A percentile compares a stretch with the other conserved stretches of the same genome.
Evolutionary conservation across 345 rosid genomes (phyloP).

Genomic region (Heritiera littoralis): DNA sequence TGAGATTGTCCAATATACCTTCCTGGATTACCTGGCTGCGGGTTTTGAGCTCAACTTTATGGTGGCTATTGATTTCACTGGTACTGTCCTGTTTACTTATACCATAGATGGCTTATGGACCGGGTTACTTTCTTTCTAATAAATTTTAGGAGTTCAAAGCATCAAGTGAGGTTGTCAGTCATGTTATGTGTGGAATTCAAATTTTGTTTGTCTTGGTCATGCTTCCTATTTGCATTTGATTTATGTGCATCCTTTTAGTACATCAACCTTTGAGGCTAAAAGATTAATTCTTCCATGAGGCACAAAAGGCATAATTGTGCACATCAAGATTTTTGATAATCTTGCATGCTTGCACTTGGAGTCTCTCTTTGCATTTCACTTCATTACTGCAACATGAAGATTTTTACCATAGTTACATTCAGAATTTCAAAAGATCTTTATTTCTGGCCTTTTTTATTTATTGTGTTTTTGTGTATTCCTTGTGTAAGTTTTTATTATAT

Average conservation of each 20-base stretch:
- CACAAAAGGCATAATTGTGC: not conserved
- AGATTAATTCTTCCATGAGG: not conserved
- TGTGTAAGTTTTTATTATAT: not conserved
- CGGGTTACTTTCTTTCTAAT: not conserved
- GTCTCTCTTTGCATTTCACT: not conserved
- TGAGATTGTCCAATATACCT: conserved; percentile 66
- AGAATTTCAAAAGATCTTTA: not conserved
- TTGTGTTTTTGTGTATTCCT: not conserved
- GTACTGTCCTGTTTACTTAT: conserved; percentile 40
- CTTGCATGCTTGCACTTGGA: not conserved
- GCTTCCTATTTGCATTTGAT: not conserved
- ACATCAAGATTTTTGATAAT: not conserved
- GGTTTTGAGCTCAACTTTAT: conserved; percentile 92
- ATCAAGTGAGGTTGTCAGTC: conserved; percentile 3
- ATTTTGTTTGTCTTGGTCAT: conserved; percentile 14
- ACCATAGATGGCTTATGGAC: not conserved
- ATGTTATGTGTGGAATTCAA: not conserved
- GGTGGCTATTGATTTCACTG: conserved; percentile 97
- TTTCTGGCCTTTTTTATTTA: not conserved
- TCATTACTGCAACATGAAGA: not conserved
- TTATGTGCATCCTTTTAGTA: not conserved
- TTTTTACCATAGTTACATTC: not conserved
- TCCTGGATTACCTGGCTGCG: conserved; percentile 77
- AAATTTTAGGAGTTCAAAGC: not conserved
- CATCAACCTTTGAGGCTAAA: not conserved